A percentile compares a stretch with the other conserved stretches of the same genome.
These are phyloP conservation scores for Middelhovenomyces tepae DNA, from an alignment of 805 yeast genomes.

Conservation along the genomic window DNA sequence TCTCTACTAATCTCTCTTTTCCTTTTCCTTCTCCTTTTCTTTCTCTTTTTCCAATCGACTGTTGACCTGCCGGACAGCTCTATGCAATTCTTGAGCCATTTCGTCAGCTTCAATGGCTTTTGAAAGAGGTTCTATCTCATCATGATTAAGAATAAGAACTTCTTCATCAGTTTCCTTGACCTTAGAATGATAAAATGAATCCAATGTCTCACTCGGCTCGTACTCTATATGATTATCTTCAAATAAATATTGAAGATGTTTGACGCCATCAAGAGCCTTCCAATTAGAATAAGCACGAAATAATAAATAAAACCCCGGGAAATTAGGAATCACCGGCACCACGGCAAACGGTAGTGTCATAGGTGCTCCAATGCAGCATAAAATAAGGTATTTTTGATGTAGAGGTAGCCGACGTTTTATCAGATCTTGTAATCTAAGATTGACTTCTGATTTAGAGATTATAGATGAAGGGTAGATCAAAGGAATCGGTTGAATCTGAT, in stretches of 20 bases:
- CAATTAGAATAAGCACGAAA: conserved; percentile 79
- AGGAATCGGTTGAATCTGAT: conserved; percentile 24
- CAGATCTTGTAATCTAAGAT: conserved; percentile 34
- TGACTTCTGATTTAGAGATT: conserved; percentile 25
- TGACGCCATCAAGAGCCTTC: conserved; percentile 68
- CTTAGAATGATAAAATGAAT: neutral
- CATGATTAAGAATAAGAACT: no score
- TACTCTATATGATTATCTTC: conserved; percentile 34
- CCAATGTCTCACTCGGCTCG: conserved; percentile 10
- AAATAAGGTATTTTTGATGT: conserved; percentile 48
- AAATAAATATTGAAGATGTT: conserved; percentile 53
- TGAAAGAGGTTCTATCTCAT: no score
- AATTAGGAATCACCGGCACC: conserved; percentile 80
- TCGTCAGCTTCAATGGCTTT: no score
- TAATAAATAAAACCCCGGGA: conserved; percentile 81
- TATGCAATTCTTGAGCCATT: no score
- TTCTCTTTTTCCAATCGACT: no score
- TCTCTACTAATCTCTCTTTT: no score
- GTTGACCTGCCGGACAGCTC: no score
- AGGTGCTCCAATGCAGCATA: conserved; percentile 58
- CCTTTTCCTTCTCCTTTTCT: no score
- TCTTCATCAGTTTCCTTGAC: no score
- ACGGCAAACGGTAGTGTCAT: conserved; percentile 71
- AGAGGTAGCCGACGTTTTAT: conserved; percentile 37
- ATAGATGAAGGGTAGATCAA: conserved; percentile 43